Evolutionary conservation across 345 rosid genomes (phyloP), one percentile per base, ranked within the genome.

Genomic region (Aethionema arabicum): DNA sequence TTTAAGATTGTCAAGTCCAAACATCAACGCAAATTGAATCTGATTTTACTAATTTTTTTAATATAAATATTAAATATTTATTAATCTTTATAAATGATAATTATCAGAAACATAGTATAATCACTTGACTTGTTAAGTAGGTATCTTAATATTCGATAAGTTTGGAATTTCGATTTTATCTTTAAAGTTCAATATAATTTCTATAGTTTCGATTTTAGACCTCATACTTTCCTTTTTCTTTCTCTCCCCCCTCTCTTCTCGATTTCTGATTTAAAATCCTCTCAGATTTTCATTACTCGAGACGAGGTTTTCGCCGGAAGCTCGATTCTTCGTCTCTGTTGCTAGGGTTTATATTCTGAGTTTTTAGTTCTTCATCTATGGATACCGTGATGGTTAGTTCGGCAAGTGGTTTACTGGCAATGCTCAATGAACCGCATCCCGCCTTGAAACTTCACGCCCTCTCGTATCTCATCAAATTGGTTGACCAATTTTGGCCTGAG

Each of bases 401-500:
- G 3, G 96, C 93, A 3, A 91, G 96, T 9, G 96, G 96, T 7
- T 76, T 95, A 52, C 83, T 95, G 15, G 97, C 99, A 66, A 95
- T 95, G 99, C 90, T 95, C 40, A 86, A 81, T 68, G 99, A 95
- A 85, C 64, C 52, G 37, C 95, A 90, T 63, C 96, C 97, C 3
- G 72, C 52, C 5, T 78, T 95, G 70, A 95, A 95, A 74, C 86
- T 80, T 42, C 98, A 95, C 74, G 99, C 99, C 2, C 95, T 95
- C 63, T 72, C 76, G 15, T 78, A 85, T 74, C 96, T 95, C 74
- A 95, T 86, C 65, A 83, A 77, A 74, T 85, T 78, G 43, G 97
- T 95, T 10, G 96, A 95, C 72, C 90, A 58, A 56, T 88, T 84
- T 80, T 95, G 99, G 98, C 99, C 98, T 0, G 99, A 95, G 91